Percentiles rank a stretch among this genome's conserved stretches.
Evolutionary conservation across 352 stramenopile genomes (phyloP).

Genomic region (Phytopythium sindhum): DNA sequence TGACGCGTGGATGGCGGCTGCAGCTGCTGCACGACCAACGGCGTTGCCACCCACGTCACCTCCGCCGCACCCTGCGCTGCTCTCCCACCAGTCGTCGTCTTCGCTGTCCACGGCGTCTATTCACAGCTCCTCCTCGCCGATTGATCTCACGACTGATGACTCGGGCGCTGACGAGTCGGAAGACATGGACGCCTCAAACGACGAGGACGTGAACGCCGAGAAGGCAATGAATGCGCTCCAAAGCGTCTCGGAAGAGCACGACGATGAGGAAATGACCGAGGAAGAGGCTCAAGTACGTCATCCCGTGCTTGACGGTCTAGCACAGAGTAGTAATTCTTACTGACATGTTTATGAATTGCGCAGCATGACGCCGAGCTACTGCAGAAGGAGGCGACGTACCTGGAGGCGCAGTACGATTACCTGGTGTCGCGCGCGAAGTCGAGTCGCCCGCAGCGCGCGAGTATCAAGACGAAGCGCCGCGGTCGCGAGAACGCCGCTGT

Average conservation of each 20-base stretch:
- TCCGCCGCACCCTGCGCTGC: conserved; percentile 13
- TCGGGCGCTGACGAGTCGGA: conserved; percentile 24
- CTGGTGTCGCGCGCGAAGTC: conserved; percentile 50
- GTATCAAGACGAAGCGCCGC: conserved; percentile 53
- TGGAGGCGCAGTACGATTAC: conserved; percentile 66
- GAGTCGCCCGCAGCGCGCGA: conserved; percentile 31
- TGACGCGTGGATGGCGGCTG: conserved; percentile 10
- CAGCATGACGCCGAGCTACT: conserved; percentile 59
- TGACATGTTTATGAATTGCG: not conserved
- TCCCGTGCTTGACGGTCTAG: not conserved
- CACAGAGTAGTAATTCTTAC: not conserved
- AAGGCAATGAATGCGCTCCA: conserved; percentile 12
- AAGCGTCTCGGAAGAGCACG: conserved; percentile 14
- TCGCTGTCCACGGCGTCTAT: conserved; percentile 16
- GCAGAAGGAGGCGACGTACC: conserved; percentile 67
- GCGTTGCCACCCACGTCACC: conserved; percentile 27
- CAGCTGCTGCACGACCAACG: conserved; percentile 3
- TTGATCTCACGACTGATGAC: conserved; percentile 33
- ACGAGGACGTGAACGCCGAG: conserved; percentile 6
- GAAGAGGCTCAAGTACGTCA: conserved; percentile 13
- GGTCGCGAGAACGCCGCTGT: conserved; percentile 10
- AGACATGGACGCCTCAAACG: conserved; percentile 9
- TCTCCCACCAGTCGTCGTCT: conserved; percentile 15
- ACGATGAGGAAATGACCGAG: conserved; percentile 28
- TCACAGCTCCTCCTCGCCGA: conserved; percentile 20